These are phyloP conservation scores for Artemisia tridentata DNA, from an alignment of 129 eudicot genomes.

Conservation along the genomic window DNA sequence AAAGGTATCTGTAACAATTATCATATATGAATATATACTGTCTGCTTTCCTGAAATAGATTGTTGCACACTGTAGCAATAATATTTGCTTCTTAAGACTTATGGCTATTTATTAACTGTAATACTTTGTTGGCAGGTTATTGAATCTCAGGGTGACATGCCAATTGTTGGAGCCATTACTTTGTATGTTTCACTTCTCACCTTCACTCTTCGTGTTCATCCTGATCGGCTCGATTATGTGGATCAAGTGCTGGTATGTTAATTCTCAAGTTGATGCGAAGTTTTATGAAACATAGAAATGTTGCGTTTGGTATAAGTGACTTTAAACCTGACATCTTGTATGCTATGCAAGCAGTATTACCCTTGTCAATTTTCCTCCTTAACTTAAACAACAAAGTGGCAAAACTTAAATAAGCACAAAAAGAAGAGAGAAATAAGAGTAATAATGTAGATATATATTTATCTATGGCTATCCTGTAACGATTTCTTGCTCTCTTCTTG, in stretches of 20 bases:
- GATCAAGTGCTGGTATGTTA: conserved; percentile 95
- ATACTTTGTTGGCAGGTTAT: conserved; percentile 64
- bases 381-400: background rate
- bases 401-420: background rate
- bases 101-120: background rate
- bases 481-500: conserved; percentile 7
- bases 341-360: background rate
- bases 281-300: background rate
- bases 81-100: background rate
- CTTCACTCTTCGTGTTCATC: conserved; percentile 95
- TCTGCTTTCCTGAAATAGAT: background rate
- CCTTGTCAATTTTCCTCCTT: background rate
- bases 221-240: conserved; percentile 98
- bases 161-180: conserved; percentile 88
- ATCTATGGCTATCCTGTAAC: background rate
- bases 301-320: background rate
- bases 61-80: conserved; percentile 4
- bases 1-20: conserved; percentile 52
- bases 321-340: conserved; percentile 4
- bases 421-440: background rate
- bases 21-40: conserved; percentile 7
- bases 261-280: conserved; percentile 13
- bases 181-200: conserved; percentile 94
- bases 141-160: conserved; percentile 95
- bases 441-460: background rate